A percentile compares a stretch with the other conserved stretches of the same genome.
phyloP scores from a whole-genome alignment of 495 filamentous ascomycete species.

The Xylaria nigripes region DNA sequence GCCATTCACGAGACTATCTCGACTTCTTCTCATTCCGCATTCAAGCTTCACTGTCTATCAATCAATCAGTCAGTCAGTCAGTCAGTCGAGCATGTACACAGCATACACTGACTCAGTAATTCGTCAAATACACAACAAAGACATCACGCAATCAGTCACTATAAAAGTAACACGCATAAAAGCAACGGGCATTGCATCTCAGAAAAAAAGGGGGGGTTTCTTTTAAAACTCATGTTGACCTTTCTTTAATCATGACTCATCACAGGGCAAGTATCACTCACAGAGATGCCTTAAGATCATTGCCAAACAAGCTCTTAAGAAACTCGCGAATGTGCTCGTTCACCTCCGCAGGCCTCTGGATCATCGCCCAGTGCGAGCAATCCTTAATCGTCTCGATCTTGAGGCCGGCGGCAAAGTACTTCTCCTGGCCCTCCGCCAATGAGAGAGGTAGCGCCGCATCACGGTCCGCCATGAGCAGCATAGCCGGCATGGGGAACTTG shows the following conservation, averaged over 20 bases:
- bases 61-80: too few species aligned
- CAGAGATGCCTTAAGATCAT: conserved; percentile 20
- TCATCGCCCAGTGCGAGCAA: conserved; percentile 62
- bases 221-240: background rate
- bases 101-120: too few species aligned
- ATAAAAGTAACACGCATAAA: background rate
- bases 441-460: conserved; percentile 60
- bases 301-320: conserved; percentile 23
- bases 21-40: too few species aligned
- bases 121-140: background rate
- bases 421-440: conserved; percentile 60
- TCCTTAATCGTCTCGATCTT: conserved; percentile 43
- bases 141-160: background rate
- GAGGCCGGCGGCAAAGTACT: conserved; percentile 52
- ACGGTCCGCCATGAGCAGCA: conserved; percentile 65
- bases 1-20: too few species aligned
- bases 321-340: conserved; percentile 36
- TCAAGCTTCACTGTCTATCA: too few species aligned
- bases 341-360: conserved; percentile 52
- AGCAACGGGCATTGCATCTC: too few species aligned
- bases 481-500: conserved; percentile 56
- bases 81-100: too few species aligned
- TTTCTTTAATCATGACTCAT: background rate
- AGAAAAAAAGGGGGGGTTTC: background rate
- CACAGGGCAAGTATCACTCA: background rate